phyloP scores from a whole-genome alignment of 257 asterid genomes.

The Solanum rostratum region DNA sequence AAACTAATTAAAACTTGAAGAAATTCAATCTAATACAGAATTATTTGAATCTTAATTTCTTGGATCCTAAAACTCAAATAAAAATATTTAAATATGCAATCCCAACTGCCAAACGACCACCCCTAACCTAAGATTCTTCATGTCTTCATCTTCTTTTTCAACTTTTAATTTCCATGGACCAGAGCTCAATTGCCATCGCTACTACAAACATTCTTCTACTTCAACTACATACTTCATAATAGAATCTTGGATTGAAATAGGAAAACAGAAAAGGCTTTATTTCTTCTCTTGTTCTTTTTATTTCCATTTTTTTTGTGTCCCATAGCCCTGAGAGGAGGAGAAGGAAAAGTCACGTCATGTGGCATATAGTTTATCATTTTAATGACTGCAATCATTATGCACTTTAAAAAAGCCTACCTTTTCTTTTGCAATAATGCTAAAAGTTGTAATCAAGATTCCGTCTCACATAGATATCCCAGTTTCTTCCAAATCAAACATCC shows the following conservation, averaged over 20 bases:
- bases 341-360: neutral
- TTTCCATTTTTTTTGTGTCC: neutral
- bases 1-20: neutral
- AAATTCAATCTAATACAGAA: neutral
- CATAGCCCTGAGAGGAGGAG: no score
- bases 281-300: no score
- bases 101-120: no score
- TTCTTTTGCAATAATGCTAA: neutral
- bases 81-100: neutral
- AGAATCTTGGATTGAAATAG: no score
- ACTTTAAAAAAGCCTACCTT: neutral
- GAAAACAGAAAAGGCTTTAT: no score
- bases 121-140: constrained; percentile 24
- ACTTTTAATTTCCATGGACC: neutral
- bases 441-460: neutral
- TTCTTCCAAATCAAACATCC: neutral
- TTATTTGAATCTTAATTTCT: neutral
- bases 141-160: constrained; percentile 20
- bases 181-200: no score
- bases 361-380: neutral
- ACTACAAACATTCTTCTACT: no score
- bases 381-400: neutral
- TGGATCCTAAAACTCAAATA: neutral
- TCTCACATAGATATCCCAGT: neutral
- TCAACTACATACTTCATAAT: no score